These are phyloP conservation scores for Leccinum incarnatum DNA, from an alignment of 768 basidiomycete genomes.

Conservation along the genomic window DNA sequence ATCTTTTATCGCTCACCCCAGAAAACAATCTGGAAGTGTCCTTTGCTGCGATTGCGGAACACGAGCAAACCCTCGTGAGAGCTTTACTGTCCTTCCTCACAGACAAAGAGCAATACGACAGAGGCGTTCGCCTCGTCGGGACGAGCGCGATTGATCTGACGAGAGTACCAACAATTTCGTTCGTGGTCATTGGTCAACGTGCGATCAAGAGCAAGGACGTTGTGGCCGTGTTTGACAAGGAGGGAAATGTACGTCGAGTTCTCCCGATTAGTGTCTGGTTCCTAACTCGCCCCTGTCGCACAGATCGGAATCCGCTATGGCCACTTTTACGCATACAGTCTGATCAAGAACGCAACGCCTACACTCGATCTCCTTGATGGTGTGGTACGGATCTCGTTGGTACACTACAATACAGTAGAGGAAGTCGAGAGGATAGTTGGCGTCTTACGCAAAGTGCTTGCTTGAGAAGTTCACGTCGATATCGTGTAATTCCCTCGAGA, in stretches of 20 bases:
- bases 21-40: conserved; percentile 45
- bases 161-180: conserved; percentile 68
- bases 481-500: background rate
- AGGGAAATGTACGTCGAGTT: conserved; percentile 51
- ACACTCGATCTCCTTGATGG: conserved; percentile 61
- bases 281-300: background rate
- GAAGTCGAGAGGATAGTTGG: conserved; percentile 63
- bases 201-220: conserved; percentile 60
- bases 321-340: conserved; percentile 73
- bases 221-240: conserved; percentile 62
- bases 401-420: conserved; percentile 76
- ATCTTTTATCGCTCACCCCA: conserved; percentile 60
- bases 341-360: conserved; percentile 52
- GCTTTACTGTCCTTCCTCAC: conserved; percentile 57
- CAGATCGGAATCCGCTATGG: conserved; percentile 79
- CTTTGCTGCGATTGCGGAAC: conserved; percentile 54
- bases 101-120: conserved; percentile 42
- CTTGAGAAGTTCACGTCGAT: conserved; percentile 1
- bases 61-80: conserved; percentile 59
- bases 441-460: conserved; percentile 51
- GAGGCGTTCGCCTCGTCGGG: conserved; percentile 70
- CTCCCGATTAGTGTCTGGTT: background rate
- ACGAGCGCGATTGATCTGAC: conserved; percentile 41
- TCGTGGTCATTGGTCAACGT: conserved; percentile 61
- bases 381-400: conserved; percentile 71